phyloP scores from a whole-genome alignment of 2,329 filamentous ascomycete species.

The Stemphylium beticola region DNA sequence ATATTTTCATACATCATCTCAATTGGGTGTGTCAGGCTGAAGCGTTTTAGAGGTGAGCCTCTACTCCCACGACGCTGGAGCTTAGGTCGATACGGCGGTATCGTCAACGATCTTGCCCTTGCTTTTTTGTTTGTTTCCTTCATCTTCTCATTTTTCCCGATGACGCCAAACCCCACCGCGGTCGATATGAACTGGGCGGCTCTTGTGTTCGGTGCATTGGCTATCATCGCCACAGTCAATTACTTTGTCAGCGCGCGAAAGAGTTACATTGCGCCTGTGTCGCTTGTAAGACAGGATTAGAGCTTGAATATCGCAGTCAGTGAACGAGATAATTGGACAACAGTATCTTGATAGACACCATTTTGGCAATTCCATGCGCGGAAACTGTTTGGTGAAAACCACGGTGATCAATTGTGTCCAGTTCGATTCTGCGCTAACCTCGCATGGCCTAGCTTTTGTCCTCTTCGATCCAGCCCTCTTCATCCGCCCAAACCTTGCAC shows the following conservation, averaged over 20 bases:
- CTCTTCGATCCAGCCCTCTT: neutral
- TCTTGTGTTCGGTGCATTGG: slow-evolving; percentile 49
- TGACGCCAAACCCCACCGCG: slow-evolving; percentile 16
- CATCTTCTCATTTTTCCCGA: slow-evolving; percentile 54
- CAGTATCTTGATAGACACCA: no score
- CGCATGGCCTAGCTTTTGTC: neutral
- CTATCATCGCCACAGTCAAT: slow-evolving; percentile 17
- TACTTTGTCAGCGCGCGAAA: slow-evolving; percentile 21
- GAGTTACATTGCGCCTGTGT: slow-evolving; percentile 21
- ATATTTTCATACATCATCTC: slow-evolving; percentile 43
- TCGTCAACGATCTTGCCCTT: slow-evolving; percentile 46
- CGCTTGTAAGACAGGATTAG: slow-evolving; percentile 19
- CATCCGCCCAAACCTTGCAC: neutral
- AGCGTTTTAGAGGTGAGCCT: slow-evolving; percentile 29
- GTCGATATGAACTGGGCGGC: slow-evolving; percentile 56
- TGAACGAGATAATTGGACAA: no score
- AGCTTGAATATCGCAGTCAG: neutral
- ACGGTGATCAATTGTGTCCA: neutral
- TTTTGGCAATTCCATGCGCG: no score
- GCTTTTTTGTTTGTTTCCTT: slow-evolving; percentile 44
- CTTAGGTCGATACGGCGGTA: slow-evolving; percentile 47
- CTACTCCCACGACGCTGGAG: slow-evolving; percentile 43
- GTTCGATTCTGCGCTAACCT: neutral
- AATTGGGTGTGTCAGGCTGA: slow-evolving; percentile 39
- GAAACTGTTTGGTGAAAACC: neutral